Conservation (phyloP, 2,329 filamentous ascomycete species). For the Exophiala aquamarina region DNA sequence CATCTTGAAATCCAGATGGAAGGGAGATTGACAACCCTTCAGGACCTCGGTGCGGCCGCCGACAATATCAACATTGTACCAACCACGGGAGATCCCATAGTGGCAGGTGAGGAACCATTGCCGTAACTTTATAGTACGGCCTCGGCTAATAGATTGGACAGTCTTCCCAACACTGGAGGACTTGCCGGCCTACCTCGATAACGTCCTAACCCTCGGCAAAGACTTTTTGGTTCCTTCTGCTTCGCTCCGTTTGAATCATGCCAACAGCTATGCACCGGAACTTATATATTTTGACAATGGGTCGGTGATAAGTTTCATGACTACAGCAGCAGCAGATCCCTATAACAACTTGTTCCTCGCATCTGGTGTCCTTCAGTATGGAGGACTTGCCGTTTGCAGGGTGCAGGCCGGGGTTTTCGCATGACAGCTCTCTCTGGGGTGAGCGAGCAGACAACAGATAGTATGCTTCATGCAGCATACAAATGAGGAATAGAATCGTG, state of each 20-base stretch:
- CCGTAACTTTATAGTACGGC: not conserved
- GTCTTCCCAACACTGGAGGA: conserved; percentile 21
- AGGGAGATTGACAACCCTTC: not conserved
- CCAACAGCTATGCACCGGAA: conserved; percentile 14
- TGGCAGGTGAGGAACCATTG: conserved; percentile 16
- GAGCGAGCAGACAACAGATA: too few relatives aligned
- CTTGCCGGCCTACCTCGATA: not conserved
- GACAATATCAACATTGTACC: conserved; percentile 24
- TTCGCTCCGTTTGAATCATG: conserved; percentile 13
- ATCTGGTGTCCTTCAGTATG: not conserved
- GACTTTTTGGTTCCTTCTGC: conserved; percentile 20
- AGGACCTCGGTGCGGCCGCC: conserved; percentile 24
- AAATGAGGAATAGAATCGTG: too few relatives aligned
- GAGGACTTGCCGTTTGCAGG: not conserved
- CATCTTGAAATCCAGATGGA: not conserved
- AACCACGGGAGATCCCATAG: conserved; percentile 19
- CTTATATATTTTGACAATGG: conserved; percentile 21
- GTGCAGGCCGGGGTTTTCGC: not conserved
- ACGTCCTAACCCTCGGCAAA: conserved; percentile 14
- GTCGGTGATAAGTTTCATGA: conserved; percentile 21
- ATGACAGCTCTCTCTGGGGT: too few relatives aligned
- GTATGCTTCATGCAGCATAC: too few relatives aligned
- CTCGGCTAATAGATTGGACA: not conserved
- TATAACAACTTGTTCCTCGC: conserved; percentile 13
- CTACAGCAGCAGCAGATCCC: conserved; percentile 15